phyloP scores from a whole-genome alignment of 1,284 basidiomycete genomes.

The Puccinia triticina region DNA sequence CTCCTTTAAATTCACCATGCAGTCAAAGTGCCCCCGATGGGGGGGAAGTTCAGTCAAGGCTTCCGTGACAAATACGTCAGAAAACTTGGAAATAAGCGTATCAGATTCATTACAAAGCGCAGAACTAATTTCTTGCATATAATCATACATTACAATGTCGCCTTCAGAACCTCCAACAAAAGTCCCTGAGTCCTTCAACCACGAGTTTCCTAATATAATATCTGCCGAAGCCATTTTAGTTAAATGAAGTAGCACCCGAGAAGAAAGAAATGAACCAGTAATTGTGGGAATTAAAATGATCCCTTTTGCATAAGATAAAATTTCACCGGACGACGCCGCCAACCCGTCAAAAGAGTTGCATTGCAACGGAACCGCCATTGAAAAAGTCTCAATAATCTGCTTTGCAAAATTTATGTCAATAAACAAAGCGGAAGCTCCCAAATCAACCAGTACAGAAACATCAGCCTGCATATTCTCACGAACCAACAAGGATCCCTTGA shows the following conservation, averaged over 20 bases:
- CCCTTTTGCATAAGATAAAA: background rate
- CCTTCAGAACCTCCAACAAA: background rate
- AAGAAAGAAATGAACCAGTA: background rate
- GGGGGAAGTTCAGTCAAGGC: background rate
- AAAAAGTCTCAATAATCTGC: background rate
- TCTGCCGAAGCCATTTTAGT: background rate
- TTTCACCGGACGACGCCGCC: background rate
- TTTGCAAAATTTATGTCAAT: background rate
- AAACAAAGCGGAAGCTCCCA: constrained; percentile 4
- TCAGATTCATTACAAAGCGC: too few species aligned
- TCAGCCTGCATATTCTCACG: too few species aligned
- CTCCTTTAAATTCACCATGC: too few species aligned
- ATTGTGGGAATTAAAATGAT: background rate
- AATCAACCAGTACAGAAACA: constrained; percentile 4
- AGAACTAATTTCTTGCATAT: too few species aligned
- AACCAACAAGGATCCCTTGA: background rate
- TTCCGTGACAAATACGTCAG: background rate
- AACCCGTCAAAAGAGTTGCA: background rate
- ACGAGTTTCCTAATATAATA: constrained; percentile 27
- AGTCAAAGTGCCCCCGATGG: background rate
- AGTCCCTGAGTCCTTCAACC: background rate
- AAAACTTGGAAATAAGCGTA: background rate
- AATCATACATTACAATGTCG: background rate
- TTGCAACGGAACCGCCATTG: background rate
- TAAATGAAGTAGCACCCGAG: background rate